These are phyloP conservation scores for Fusarium oxysporum DNA, from an alignment of 2,329 filamentous ascomycete genomes.

Conservation along the genomic window DNA sequence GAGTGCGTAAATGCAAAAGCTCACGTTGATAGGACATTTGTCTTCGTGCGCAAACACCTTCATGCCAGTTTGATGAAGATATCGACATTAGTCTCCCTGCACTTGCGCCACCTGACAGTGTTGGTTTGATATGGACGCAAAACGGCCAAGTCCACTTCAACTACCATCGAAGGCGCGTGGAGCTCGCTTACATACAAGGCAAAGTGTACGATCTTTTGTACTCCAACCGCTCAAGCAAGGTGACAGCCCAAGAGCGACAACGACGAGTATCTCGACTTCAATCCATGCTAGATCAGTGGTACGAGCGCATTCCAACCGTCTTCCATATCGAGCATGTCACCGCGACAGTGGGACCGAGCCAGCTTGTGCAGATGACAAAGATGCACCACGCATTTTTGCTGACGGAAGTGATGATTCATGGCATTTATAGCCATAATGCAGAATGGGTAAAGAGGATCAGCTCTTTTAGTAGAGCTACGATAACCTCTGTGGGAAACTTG, in stretches of 20 bases:
- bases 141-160: constrained; percentile 52
- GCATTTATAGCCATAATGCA: constrained; percentile 53
- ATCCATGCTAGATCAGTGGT: constrained; percentile 53
- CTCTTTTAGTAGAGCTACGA: constrained; percentile 39
- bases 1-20: accelerated
- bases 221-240: constrained; percentile 45
- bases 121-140: constrained; percentile 50
- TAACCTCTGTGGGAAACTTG: constrained; percentile 39
- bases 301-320: constrained; percentile 47
- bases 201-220: constrained; percentile 56
- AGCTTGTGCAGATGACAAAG: constrained; percentile 51
- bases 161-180: constrained; percentile 54
- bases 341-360: constrained; percentile 43
- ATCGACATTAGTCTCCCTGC: constrained; percentile 55
- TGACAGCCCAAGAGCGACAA: constrained; percentile 47
- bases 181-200: constrained; percentile 56
- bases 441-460: constrained; percentile 53
- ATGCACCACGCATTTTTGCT: constrained; percentile 54
- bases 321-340: constrained; percentile 52
- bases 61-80: constrained; percentile 54
- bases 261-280: constrained; percentile 45
- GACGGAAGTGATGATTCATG: constrained; percentile 53
- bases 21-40: constrained; percentile 47
- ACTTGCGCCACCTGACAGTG: constrained; percentile 45
- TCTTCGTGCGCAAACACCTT: constrained; percentile 52